These are phyloP conservation scores for sorghum (Sorghum bicolor) DNA, from an alignment of 176 grass and related monocot genomes.

Conservation along the genomic window DNA sequence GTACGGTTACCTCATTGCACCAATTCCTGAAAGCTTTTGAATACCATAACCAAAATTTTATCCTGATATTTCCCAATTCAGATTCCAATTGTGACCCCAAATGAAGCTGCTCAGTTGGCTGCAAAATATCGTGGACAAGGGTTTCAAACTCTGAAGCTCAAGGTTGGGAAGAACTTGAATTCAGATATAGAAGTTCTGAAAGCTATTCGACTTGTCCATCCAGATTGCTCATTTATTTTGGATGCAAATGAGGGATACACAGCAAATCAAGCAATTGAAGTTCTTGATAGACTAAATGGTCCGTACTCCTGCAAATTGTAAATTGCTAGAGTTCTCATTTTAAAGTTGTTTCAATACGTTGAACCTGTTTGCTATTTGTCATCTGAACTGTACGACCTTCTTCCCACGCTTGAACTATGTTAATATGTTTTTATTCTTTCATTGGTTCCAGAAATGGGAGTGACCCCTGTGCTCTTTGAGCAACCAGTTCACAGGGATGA, in stretches of 20 bases:
- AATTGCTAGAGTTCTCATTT: background rate
- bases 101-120: constrained; percentile 80
- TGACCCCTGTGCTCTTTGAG: constrained; percentile 86
- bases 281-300: constrained; percentile 93
- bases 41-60: background rate
- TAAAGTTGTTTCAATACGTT: background rate
- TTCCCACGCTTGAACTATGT: background rate
- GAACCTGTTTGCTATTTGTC: background rate
- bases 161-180: constrained; percentile 84
- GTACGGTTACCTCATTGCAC: constrained; percentile 28
- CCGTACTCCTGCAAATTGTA: background rate
- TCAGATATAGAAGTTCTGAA: constrained; percentile 83
- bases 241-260: constrained; percentile 96
- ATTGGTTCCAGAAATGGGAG: constrained; percentile 75
- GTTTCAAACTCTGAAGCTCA: constrained; percentile 86
- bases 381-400: background rate
- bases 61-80: constrained; percentile 14
- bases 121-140: constrained; percentile 75
- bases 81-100: constrained; percentile 94
- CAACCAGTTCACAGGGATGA: constrained; percentile 93
- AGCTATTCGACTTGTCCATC: constrained; percentile 72
- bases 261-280: constrained; percentile 80
- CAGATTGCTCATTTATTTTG: constrained; percentile 82
- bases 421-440: background rate
- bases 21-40: background rate